Conservation (phyloP, 2,329 filamentous ascomycete species). For the Fusarium veterinarium region DNA sequence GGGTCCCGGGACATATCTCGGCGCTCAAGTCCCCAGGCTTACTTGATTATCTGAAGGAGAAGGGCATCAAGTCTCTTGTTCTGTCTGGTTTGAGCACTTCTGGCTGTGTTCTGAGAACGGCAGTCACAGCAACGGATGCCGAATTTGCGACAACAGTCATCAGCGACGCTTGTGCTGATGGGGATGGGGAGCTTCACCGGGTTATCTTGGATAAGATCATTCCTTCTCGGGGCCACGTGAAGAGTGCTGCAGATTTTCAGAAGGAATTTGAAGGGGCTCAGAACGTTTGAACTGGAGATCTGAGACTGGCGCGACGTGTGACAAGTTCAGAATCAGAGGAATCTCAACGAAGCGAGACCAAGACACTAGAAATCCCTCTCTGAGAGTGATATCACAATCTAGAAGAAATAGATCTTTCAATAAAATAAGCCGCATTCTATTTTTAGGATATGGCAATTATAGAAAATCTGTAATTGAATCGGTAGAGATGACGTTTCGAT, state of each 20-base stretch:
- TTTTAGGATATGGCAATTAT: background rate
- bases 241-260: background rate
- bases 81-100: constrained; percentile 1
- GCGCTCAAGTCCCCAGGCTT: background rate
- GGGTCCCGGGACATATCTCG: background rate
- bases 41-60: background rate
- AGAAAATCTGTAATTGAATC: background rate
- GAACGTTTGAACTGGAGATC: background rate
- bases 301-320: fast-evolving
- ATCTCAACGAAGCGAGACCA: background rate
- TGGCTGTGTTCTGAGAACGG: background rate
- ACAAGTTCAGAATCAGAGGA: background rate
- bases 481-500: background rate
- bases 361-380: fast-evolving
- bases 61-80: background rate
- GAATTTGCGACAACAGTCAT: constrained; percentile 4
- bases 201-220: constrained; percentile 1
- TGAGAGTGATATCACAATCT: fast-evolving
- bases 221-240: background rate
- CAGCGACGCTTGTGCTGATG: constrained; percentile 4
- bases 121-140: background rate
- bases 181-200: background rate
- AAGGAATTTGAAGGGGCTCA: background rate
- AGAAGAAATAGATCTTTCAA: fast-evolving
- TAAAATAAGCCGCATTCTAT: background rate